These are phyloP conservation scores for Kodamaea restingae DNA, from an alignment of 805 yeast species.

Conservation along the genomic window DNA sequence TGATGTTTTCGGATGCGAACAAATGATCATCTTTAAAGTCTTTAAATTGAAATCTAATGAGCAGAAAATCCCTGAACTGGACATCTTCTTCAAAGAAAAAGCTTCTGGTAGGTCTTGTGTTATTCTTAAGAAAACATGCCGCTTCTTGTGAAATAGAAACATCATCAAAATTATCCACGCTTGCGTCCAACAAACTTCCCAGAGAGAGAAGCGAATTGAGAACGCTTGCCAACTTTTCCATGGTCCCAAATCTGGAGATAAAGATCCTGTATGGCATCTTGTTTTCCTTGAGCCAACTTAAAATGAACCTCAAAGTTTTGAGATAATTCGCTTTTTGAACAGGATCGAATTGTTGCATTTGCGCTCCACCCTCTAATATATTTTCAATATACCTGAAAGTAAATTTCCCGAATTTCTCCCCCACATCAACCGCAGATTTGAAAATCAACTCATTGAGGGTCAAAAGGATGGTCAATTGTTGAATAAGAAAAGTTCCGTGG, in stretches of 20 bases:
- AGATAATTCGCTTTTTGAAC: slow-evolving; percentile 12
- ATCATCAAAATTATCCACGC: slow-evolving; percentile 15
- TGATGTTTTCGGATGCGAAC: slow-evolving; percentile 23
- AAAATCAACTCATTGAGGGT: slow-evolving; percentile 18
- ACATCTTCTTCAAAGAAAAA: slow-evolving; percentile 66
- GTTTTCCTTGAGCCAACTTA: slow-evolving; percentile 56
- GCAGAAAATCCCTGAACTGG: slow-evolving; percentile 53
- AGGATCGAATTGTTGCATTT: neutral
- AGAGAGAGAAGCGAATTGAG: slow-evolving; percentile 17
- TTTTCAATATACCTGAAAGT: slow-evolving; percentile 20
- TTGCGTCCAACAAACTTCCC: neutral
- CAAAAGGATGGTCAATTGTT: slow-evolving; percentile 24
- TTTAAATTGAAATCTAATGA: slow-evolving; percentile 49
- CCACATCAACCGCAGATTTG: slow-evolving; percentile 8
- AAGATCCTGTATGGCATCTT: slow-evolving; percentile 21
- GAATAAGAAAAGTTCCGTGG: slow-evolving; percentile 16
- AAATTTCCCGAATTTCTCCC: slow-evolving; percentile 14
- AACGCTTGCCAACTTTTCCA: slow-evolving; percentile 12
- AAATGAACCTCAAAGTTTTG: slow-evolving; percentile 38
- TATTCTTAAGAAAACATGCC: slow-evolving; percentile 10
- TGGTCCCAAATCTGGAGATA: slow-evolving; percentile 10
- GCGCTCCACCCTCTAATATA: slow-evolving; percentile 12
- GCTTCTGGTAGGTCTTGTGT: slow-evolving; percentile 43
- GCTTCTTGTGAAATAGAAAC: neutral
- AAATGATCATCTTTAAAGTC: slow-evolving; percentile 59